Percentiles rank a stretch among this genome's conserved stretches.
Evolutionary conservation across 352 stramenopile genomes (phyloP).

Genomic region (Pythium angustatum): DNA sequence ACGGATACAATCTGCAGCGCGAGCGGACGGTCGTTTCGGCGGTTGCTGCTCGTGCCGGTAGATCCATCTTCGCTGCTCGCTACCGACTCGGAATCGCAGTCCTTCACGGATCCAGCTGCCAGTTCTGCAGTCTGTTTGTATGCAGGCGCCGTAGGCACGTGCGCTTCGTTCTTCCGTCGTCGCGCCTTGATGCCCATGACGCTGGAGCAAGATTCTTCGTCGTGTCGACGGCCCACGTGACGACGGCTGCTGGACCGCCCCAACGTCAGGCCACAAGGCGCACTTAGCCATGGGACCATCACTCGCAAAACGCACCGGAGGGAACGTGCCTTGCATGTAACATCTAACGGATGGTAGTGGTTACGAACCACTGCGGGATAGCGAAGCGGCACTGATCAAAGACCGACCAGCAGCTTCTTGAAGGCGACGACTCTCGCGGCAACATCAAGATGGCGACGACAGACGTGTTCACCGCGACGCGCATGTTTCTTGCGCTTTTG

Average conservation of each 20-base stretch:
- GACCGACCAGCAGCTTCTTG: background rate
- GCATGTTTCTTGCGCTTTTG: conserved; percentile 56
- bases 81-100: background rate
- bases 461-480: conserved; percentile 42
- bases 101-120: background rate
- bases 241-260: background rate
- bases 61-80: conserved; percentile 27
- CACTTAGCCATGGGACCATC: conserved; percentile 16
- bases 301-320: background rate
- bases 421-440: too few relatives aligned
- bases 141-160: conserved; percentile 11
- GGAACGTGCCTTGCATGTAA: background rate
- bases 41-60: background rate
- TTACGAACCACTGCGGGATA: conserved; percentile 20
- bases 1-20: conserved; percentile 54
- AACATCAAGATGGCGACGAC: conserved; percentile 2
- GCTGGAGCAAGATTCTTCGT: conserved; percentile 15
- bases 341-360: background rate
- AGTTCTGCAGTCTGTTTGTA: conserved; percentile 28
- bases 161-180: conserved; percentile 35
- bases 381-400: conserved; percentile 30
- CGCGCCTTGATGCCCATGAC: conserved; percentile 74
- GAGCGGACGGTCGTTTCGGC: conserved; percentile 23
- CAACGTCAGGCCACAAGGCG: background rate
- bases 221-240: too few relatives aligned